Evolutionary conservation across 306 rosid genomes (phyloP), one percentile per base, ranked within the genome.

Genomic region (Quercus engelmannii): DNA sequence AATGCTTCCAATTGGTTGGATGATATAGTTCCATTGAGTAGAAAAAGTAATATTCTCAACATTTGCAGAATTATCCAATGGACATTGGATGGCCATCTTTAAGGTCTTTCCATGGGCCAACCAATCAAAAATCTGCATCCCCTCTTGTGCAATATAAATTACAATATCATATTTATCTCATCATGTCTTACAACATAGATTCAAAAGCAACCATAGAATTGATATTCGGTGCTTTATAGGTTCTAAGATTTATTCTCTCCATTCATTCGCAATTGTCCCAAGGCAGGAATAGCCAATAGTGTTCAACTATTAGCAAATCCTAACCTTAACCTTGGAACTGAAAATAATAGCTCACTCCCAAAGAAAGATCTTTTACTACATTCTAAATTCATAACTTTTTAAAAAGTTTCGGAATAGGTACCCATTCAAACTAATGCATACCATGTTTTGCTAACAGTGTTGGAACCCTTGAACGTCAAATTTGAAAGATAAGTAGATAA

Each of bases 1-100:
- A 43, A 64, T 31, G 15, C 54, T 71, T 76, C 69, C 38, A 64
- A 33, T 33, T 76, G 61, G 26, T 65, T 72, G 31, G 33, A 79
- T 51, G 52, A 8, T 73, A 49, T 14, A 56, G 54, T 28, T 78
- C 59, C 74, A 2, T 5, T 52, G 31, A 52, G 43, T 52, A 58
- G 46, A 20, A 31, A 64, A 30, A 31, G 46, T 30, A 31, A 15
- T 31, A 31, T 31, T 31, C 71, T 64, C 71, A 64, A 18, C 71
- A 28, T 31, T 12, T n/a, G 33, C 19, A 12, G 7, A 62, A 62
- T 12, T 20, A 64, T 64, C 21, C 23, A 10, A 31, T 18, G 59
- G 55, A 63, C 9, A 38, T 26, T 14, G 58, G 61, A 6, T 64
- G 5, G 8, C 18, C 25, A 25, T 41, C 55, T 35, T 11, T 18